Evolutionary conservation across 768 basidiomycete species (phyloP).

Genomic region (Boletus vinaceobasis): DNA sequence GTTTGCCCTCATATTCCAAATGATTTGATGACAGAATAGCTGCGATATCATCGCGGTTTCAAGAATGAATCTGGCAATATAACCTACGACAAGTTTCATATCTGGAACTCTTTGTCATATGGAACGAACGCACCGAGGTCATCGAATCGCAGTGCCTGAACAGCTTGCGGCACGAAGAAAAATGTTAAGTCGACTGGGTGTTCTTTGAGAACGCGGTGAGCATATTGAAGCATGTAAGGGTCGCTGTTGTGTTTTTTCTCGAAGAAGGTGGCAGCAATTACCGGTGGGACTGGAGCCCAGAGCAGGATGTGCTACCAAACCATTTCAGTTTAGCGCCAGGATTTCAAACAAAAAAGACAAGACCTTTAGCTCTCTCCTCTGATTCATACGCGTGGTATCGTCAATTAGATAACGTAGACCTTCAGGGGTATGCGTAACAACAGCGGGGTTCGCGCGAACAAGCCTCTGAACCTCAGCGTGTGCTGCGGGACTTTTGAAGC

Average conservation of each 20-base stretch:
- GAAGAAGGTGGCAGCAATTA: conserved; percentile 79
- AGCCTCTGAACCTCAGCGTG: conserved; percentile 72
- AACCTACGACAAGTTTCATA: conserved; percentile 49
- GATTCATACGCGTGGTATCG: conserved; percentile 54
- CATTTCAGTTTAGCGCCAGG: background rate
- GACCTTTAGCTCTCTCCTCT: conserved; percentile 76
- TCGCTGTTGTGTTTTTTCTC: conserved; percentile 81
- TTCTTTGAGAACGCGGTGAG: conserved; percentile 90
- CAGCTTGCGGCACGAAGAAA: conserved; percentile 98
- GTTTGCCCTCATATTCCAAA: conserved; percentile 99
- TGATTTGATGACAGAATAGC: conserved; percentile 97
- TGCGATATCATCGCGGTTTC: conserved; percentile 98
- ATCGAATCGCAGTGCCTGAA: conserved; percentile 92
- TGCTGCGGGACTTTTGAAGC: conserved; percentile 70
- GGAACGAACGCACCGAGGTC: conserved; percentile 58
- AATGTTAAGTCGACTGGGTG: conserved; percentile 94
- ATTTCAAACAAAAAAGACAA: conserved; percentile 5
- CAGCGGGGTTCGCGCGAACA: conserved; percentile 67
- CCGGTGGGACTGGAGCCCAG: conserved; percentile 86
- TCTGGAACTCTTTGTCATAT: background rate
- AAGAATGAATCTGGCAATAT: conserved; percentile 92
- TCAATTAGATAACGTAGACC: conserved; percentile 79
- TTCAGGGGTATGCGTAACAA: conserved; percentile 74
- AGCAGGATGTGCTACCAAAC: conserved; percentile 70
- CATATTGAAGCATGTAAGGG: conserved; percentile 89